Percentiles rank a stretch among this genome's conserved stretches.
Conservation (phyloP, 2,329 filamentous ascomycete species). For the Penicillium capsulatum region DNA sequence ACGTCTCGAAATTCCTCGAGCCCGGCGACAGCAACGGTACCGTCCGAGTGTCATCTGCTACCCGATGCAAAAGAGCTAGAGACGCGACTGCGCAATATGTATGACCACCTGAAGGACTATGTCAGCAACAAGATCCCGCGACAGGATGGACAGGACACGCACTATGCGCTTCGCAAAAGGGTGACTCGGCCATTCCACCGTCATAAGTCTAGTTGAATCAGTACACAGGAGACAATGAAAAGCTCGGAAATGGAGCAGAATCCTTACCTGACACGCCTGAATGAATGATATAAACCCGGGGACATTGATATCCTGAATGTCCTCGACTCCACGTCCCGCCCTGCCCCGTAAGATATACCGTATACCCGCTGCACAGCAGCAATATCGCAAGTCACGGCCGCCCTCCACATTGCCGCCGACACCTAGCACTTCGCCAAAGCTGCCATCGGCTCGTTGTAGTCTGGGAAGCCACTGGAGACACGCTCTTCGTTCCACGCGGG, state of each 20-base stretch:
- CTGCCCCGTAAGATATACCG: slow-evolving; percentile 74
- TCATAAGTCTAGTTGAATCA: slow-evolving; percentile 64
- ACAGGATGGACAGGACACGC: slow-evolving; percentile 27
- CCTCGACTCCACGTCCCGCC: slow-evolving; percentile 50
- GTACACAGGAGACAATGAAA: not conserved
- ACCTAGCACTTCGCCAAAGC: slow-evolving; percentile 78
- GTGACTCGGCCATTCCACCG: slow-evolving; percentile 74
- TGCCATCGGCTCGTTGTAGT: slow-evolving; percentile 78
- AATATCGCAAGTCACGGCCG: slow-evolving; percentile 79
- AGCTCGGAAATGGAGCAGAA: not conserved
- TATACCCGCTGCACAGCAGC: slow-evolving; percentile 76
- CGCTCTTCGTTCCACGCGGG: slow-evolving; percentile 61
- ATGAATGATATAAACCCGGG: slow-evolving; percentile 67
- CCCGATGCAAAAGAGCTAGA: slow-evolving; percentile 67
- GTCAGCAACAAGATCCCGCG: slow-evolving; percentile 21
- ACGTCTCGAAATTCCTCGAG: slow-evolving; percentile 31
- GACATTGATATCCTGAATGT: slow-evolving; percentile 69
- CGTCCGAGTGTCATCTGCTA: slow-evolving; percentile 39
- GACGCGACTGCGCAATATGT: slow-evolving; percentile 83
- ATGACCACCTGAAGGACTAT: slow-evolving; percentile 63
- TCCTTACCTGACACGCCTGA: slow-evolving; percentile 55
- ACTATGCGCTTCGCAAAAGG: slow-evolving; percentile 80
- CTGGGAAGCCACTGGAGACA: slow-evolving; percentile 69
- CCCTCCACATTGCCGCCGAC: slow-evolving; percentile 63
- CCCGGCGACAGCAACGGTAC: slow-evolving; percentile 26